These are phyloP conservation scores for Phytophthora quininea DNA, from an alignment of 352 stramenopile genomes.

Conservation along the genomic window DNA sequence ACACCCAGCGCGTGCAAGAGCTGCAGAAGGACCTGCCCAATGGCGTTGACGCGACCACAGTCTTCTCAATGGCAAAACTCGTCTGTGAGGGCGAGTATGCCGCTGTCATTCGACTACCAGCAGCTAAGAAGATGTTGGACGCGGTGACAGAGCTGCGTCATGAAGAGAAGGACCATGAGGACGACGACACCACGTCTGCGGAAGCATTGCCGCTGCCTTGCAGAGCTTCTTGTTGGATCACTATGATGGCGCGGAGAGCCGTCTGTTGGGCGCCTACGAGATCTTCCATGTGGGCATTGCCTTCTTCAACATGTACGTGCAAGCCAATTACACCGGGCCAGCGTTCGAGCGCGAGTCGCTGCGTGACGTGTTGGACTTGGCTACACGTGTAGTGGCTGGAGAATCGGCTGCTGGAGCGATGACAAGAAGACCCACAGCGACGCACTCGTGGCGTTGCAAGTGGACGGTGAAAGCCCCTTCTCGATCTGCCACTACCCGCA, in stretches of 20 bases:
- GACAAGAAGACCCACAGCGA: conserved; percentile 60
- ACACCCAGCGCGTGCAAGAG: conserved; percentile 29
- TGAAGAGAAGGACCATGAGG: conserved; percentile 21
- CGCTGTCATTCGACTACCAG: conserved; percentile 51
- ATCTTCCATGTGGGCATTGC: conserved; percentile 65
- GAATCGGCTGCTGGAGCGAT: conserved; percentile 18
- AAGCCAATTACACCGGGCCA: conserved; percentile 84
- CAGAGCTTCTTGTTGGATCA: conserved; percentile 49
- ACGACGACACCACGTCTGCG: conserved; percentile 55
- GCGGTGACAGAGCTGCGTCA: conserved; percentile 10
- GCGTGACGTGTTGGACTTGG: conserved; percentile 50
- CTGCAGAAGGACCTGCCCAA: conserved; percentile 8
- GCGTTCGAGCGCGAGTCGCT: conserved; percentile 63
- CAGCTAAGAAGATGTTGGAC: conserved; percentile 42
- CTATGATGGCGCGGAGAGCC: conserved; percentile 30
- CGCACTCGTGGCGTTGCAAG: conserved; percentile 68
- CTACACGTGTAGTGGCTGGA: conserved; percentile 38
- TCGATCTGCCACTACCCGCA: conserved; percentile 81
- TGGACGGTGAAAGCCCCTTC: conserved; percentile 81
- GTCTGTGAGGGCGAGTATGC: conserved; percentile 70
- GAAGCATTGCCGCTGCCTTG: conserved; percentile 44
- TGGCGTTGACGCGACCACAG: conserved; percentile 17
- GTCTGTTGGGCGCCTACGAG: conserved; percentile 54
- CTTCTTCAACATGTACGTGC: conserved; percentile 81
- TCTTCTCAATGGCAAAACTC: conserved; percentile 56